These are phyloP conservation scores for Omphalotus olearius DNA, from an alignment of 1,284 basidiomycete species.

Conservation along the genomic window DNA sequence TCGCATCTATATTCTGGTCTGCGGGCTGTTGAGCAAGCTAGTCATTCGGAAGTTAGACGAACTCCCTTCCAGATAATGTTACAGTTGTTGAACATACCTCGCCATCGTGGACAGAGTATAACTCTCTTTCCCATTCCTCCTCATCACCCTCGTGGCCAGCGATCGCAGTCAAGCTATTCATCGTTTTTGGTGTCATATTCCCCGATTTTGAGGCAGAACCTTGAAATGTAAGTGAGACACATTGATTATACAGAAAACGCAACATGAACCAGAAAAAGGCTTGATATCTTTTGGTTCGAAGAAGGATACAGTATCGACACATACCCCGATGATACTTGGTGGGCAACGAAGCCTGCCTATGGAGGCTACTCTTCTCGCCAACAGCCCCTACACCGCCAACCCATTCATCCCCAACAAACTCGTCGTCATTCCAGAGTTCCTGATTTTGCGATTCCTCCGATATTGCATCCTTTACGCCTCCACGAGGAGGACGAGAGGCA, in stretches of 20 bases:
- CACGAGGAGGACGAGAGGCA: constrained; percentile 60
- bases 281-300: constrained; percentile 14
- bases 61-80: not conserved
- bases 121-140: constrained; percentile 75
- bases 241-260: constrained; percentile 12
- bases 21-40: constrained; percentile 34
- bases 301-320: constrained; percentile 21
- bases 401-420: constrained; percentile 75
- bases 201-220: constrained; percentile 51
- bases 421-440: constrained; percentile 68
- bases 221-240: constrained; percentile 34
- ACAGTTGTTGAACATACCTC: constrained; percentile 39
- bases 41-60: constrained; percentile 15
- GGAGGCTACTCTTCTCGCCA: constrained; percentile 73
- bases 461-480: constrained; percentile 56
- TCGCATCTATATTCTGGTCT: constrained; percentile 28
- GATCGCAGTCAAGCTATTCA: constrained; percentile 78
- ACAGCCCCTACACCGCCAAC: constrained; percentile 74
- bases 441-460: constrained; percentile 66
- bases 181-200: constrained; percentile 61
- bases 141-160: constrained; percentile 81
- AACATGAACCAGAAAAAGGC: constrained; percentile 7
- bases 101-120: constrained; percentile 52
- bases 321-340: constrained; percentile 75
- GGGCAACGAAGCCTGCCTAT: constrained; percentile 76